A percentile compares a stretch with the other conserved stretches of the same genome.
Conservation (phyloP, 225 moss, liverwort and hornwort genomes). For the Sphagnum contortum region DNA sequence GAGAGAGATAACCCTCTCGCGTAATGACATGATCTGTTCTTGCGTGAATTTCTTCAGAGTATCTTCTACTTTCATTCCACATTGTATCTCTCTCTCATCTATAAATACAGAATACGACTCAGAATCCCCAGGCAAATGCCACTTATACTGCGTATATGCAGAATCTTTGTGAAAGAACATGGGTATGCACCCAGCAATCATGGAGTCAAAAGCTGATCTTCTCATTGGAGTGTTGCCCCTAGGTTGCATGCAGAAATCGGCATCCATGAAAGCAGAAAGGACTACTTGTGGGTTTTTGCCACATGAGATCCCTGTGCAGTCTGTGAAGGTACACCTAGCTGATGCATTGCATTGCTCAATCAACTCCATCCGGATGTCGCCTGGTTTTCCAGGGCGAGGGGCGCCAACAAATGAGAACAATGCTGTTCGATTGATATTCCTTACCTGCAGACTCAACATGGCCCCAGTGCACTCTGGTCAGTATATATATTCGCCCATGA, state of each 20-base stretch:
- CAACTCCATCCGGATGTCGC: conserved; percentile 31
- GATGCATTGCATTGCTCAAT: conserved; percentile 39
- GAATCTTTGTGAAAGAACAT: conserved; percentile 57
- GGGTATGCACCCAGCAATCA: conserved; percentile 66
- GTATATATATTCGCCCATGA: not conserved
- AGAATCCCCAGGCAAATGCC: conserved; percentile 46
- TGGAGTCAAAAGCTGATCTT: conserved; percentile 53
- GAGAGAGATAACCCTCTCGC: no score
- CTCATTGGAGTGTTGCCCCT: conserved; percentile 56
- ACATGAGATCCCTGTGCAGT: conserved; percentile 50
- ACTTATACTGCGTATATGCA: conserved; percentile 45
- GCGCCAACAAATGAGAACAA: conserved; percentile 50
- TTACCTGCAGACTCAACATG: conserved; percentile 1
- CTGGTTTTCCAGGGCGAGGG: conserved; percentile 20
- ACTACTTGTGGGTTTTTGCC: conserved; percentile 54
- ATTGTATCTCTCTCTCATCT: conserved; percentile 16
- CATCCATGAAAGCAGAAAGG: conserved; percentile 30
- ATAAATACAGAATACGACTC: conserved; percentile 55
- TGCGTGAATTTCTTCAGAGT: conserved; percentile 2
- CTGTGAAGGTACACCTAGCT: conserved; percentile 27
- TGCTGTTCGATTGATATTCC: not conserved
- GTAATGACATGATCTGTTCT: no score
- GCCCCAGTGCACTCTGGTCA: not conserved
- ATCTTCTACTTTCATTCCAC: conserved; percentile 9
- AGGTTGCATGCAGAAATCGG: conserved; percentile 60